Evolutionary conservation across 2,329 filamentous ascomycete genomes (phyloP).

Genomic region (Cercospora beticola): DNA sequence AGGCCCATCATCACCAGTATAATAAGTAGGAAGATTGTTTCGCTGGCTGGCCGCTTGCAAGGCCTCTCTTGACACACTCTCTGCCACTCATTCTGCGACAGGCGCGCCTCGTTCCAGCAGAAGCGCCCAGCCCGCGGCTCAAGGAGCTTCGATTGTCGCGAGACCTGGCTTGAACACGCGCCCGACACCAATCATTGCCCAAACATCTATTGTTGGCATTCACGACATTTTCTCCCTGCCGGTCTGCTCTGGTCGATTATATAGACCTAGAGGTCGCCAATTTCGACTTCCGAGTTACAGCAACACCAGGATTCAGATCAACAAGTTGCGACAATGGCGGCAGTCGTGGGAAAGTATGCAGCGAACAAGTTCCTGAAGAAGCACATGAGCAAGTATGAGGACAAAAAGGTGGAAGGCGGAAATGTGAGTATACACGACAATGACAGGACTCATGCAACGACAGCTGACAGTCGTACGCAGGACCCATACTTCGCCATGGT

Average conservation of each 20-base stretch:
- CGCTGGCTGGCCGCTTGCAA: constrained; percentile 2
- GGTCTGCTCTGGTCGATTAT: constrained; percentile 4
- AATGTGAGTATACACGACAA: constrained; percentile 38
- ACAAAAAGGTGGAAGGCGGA: constrained; percentile 43
- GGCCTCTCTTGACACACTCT: not conserved
- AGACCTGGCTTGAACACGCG: constrained; percentile 6
- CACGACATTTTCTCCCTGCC: constrained; percentile 4
- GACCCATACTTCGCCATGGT: constrained; percentile 89
- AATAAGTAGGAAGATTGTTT: not conserved
- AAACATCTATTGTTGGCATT: constrained; percentile 23
- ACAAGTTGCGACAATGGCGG: constrained; percentile 43
- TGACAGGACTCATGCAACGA: not conserved
- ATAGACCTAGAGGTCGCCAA: constrained; percentile 6
- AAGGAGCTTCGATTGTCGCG: constrained; percentile 13
- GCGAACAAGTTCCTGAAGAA: constrained; percentile 51
- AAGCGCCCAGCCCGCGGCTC: constrained; percentile 14
- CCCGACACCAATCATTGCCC: constrained; percentile 22
- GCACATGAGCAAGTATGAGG: constrained; percentile 50
- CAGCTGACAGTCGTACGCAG: constrained; percentile 47
- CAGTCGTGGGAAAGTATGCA: constrained; percentile 49
- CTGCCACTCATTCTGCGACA: constrained; percentile 2
- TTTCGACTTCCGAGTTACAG: not conserved
- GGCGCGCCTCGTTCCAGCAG: constrained; percentile 6
- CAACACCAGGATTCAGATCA: not conserved
- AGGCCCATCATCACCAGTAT: not conserved